Percentiles rank a stretch among this genome's conserved stretches.
phyloP scores from a whole-genome alignment of 352 stramenopile genomes.

The Globisporangium paddicum region DNA sequence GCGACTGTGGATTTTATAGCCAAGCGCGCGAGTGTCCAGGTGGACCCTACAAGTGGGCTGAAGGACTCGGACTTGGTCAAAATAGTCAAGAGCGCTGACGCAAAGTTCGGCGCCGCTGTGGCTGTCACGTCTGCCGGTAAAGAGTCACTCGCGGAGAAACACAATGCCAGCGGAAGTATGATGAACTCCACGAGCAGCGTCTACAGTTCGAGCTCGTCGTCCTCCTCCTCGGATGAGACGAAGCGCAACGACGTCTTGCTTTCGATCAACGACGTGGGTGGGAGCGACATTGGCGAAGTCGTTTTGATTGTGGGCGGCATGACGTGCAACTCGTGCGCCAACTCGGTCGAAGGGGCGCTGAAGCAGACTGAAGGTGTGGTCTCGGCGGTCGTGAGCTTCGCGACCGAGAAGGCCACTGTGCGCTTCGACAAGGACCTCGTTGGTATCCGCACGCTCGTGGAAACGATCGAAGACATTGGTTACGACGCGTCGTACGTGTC shows the following conservation, averaged over 20 bases:
- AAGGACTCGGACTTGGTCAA: slow-evolving; percentile 58
- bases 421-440: slow-evolving; percentile 74
- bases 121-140: neutral
- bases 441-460: slow-evolving; percentile 77
- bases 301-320: slow-evolving; percentile 82
- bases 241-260: slow-evolving; percentile 26
- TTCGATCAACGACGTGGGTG: slow-evolving; percentile 21
- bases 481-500: slow-evolving; percentile 85
- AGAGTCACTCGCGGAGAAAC: neutral
- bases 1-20: slow-evolving; percentile 64
- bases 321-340: slow-evolving; percentile 91
- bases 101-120: slow-evolving; percentile 46
- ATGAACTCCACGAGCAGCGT: slow-evolving; percentile 4
- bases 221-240: neutral
- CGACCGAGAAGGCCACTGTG: slow-evolving; percentile 81
- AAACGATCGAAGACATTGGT: slow-evolving; percentile 86
- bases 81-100: slow-evolving; percentile 29
- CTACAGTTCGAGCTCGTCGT: slow-evolving; percentile 7
- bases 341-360: slow-evolving; percentile 87
- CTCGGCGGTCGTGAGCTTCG: slow-evolving; percentile 79
- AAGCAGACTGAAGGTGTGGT: slow-evolving; percentile 72
- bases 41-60: slow-evolving; percentile 53
- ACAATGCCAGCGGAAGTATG: neutral
- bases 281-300: slow-evolving; percentile 50
- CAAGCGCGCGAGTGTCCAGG: slow-evolving; percentile 53